A percentile compares a stretch with the other conserved stretches of the same genome.
Conservation (phyloP, 2,329 filamentous ascomycete species). For the Venturia pyrina region DNA sequence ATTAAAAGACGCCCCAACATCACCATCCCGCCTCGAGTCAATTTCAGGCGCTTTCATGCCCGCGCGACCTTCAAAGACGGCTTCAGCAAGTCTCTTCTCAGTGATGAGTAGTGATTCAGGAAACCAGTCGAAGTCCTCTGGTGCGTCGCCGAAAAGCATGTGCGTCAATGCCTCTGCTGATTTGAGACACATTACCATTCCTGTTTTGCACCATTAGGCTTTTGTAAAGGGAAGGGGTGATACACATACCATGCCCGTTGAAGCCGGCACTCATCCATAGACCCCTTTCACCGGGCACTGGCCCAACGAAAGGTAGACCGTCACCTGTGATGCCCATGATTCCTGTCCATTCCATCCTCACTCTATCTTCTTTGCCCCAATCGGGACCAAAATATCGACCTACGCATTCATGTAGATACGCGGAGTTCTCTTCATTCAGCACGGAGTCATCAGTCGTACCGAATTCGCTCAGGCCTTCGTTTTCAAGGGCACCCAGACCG, state of each 20-base stretch:
- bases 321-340: slow-evolving; percentile 71
- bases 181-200: slow-evolving; percentile 55
- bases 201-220: slow-evolving; percentile 7
- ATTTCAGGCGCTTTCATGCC: slow-evolving; percentile 6
- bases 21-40: background rate
- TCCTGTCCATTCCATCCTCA: slow-evolving; percentile 58
- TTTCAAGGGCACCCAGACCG: slow-evolving; percentile 43
- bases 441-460: slow-evolving; percentile 51
- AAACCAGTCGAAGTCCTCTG: slow-evolving; percentile 39
- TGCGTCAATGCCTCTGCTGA: slow-evolving; percentile 46
- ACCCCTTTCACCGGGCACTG: slow-evolving; percentile 48
- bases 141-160: slow-evolving; percentile 37
- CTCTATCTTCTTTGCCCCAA: slow-evolving; percentile 29
- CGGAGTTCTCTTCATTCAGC: slow-evolving; percentile 46
- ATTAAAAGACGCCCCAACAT: background rate
- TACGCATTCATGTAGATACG: slow-evolving; percentile 43
- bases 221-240: background rate
- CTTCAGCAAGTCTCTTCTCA: slow-evolving; percentile 32
- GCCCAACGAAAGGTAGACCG: slow-evolving; percentile 59
- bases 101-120: slow-evolving; percentile 41
- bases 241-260: slow-evolving; percentile 50
- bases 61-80: slow-evolving; percentile 18
- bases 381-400: slow-evolving; percentile 39
- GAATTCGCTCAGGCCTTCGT: slow-evolving; percentile 34
- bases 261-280: slow-evolving; percentile 58